Conservation (phyloP, 176 grass and related monocot genomes). For the Tillandsia fasciculata region DNA sequence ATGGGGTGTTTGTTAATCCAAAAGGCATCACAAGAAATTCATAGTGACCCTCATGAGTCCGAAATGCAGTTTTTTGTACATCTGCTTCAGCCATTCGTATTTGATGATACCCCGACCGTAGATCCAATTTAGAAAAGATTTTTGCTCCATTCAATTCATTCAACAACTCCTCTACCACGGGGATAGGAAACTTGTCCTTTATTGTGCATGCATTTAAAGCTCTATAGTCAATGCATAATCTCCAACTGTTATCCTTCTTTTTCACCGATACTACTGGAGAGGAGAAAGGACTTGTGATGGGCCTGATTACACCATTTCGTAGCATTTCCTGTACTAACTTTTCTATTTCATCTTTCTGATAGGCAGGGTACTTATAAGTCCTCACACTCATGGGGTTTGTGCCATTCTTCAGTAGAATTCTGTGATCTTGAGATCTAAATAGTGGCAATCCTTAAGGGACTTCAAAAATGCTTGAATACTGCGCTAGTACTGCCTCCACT, state of each 20-base stretch:
- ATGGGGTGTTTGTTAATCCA: not conserved
- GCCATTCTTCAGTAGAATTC: not conserved
- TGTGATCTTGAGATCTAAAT: not conserved
- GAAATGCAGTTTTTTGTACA: not conserved
- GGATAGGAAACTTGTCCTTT: not conserved
- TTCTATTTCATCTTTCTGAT: conserved; percentile 6
- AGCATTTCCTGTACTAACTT: not conserved
- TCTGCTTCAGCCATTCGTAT: not conserved
- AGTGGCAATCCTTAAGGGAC: not conserved
- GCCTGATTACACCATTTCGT: not conserved
- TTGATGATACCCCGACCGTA: not conserved
- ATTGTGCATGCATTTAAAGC: not conserved
- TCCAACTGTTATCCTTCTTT: not conserved
- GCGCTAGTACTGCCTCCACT: not conserved
- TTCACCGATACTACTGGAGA: not conserved
- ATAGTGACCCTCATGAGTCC: not conserved
- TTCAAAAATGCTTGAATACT: not conserved
- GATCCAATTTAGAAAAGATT: not conserved
- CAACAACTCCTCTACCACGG: not conserved
- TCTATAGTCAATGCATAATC: not conserved
- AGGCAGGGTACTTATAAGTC: not conserved
- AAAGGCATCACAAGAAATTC: not conserved
- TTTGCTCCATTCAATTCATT: not conserved
- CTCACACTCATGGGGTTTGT: not conserved
- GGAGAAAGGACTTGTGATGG: not conserved